Percentiles rank a stretch among this genome's conserved stretches.
Evolutionary conservation across 345 rosid species (phyloP).

Genomic region (Ceriops zippeliana): DNA sequence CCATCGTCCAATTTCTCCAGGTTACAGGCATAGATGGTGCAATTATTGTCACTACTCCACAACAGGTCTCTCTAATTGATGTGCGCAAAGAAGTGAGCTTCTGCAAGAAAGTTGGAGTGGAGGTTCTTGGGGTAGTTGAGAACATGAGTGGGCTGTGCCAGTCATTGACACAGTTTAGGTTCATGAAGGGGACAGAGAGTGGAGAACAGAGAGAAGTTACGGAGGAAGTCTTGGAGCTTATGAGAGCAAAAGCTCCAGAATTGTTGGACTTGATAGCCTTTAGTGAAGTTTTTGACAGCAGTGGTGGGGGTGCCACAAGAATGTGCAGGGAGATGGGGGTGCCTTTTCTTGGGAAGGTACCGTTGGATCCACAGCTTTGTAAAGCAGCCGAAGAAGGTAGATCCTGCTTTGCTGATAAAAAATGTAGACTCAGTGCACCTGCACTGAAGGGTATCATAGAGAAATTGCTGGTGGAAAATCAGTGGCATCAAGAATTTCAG

Average conservation of each 20-base stretch:
- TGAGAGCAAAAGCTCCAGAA: constrained; percentile 76
- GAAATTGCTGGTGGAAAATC: constrained; percentile 34
- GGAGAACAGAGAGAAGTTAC: constrained; percentile 67
- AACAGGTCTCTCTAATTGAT: constrained; percentile 86
- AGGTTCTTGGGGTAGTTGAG: constrained; percentile 90
- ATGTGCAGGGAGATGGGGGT: constrained; percentile 89
- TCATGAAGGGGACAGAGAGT: constrained; percentile 41
- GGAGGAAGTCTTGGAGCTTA: constrained; percentile 37
- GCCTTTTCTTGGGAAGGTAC: constrained; percentile 85
- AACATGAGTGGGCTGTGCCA: constrained; percentile 95
- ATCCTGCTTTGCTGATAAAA: constrained; percentile 72
- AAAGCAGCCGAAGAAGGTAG: constrained; percentile 84
- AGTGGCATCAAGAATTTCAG: constrained; percentile 26
- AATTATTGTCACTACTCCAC: constrained; percentile 88
- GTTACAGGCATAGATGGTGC: constrained; percentile 87
- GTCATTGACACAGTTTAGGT: constrained; percentile 59
- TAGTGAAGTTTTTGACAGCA: constrained; percentile 81
- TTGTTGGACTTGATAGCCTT: constrained; percentile 50
- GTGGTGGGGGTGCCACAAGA: constrained; percentile 72
- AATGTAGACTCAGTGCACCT: constrained; percentile 59
- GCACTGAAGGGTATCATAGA: constrained; percentile 63
- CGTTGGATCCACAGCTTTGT: constrained; percentile 82
- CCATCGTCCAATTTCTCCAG: constrained; percentile 85
- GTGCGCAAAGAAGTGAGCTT: constrained; percentile 91
- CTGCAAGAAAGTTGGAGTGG: constrained; percentile 89